Base-by-base conservation (phyloP, 805 yeast genomes). In the Teunomyces cretensis region DNA sequence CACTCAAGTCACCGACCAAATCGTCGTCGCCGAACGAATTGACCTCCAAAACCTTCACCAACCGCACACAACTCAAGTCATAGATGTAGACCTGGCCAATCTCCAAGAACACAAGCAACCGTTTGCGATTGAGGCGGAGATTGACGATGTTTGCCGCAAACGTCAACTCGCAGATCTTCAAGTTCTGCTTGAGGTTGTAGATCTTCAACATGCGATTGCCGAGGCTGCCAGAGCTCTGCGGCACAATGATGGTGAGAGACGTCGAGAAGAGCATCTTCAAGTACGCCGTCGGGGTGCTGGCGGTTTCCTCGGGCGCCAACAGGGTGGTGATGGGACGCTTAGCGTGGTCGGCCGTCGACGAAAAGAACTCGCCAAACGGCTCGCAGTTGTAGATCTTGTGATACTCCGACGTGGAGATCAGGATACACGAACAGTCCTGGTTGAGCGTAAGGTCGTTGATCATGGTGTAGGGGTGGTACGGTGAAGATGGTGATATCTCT, bases 1-100 rank as follows among this genome's bases (percentile, higher is more conserved):
- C 54, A 37, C 72, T 60, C 38, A 72, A 54, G 39, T 64, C 73
- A 0, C 74, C 75, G 3, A 65, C 53, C 28, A 67, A 62, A n/a
- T 43, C 46, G n/a, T 43, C 46, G n/a, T 30, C 28, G 5, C 14
- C 36, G 27, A 39, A 48, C 3, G 41, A 27, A 26, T 61, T 57
- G 7, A 65, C 50, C 32, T 70, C 71, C 41, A 72, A 54, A 9
- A 70, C 64, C 47, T 70, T 70, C 33, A 92, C 62, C 19, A 91
- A 76, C 57, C 87, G 83, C 84, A 92, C 90, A 62, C 95, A 88
- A 46, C 94, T 81, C 49, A 92, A 84, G 63, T 92, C 97, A 68
- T 92, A 94, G 39, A 92, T 80, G 61, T 83, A 87, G 8, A 94
- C 80, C 64, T 91, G 96, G 48, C 88, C 92, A 41, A 80, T 74